A percentile compares a stretch with the other conserved stretches of the same genome.
Conservation (phyloP, 305 asterid species). For the Solanum hybrid region DNA sequence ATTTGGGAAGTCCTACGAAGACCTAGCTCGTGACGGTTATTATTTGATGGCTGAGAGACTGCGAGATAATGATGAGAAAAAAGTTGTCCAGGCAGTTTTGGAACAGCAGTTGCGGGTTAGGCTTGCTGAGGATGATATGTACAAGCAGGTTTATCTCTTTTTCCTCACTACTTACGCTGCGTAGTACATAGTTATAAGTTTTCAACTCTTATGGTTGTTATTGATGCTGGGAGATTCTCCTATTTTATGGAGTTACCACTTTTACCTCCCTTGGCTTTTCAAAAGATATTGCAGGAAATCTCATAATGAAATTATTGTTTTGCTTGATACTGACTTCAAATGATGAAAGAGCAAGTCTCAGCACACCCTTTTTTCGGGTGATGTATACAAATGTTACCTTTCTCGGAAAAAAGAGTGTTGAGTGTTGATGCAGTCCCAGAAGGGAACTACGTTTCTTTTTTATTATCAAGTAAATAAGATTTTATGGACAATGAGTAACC, state of each 20-base stretch:
- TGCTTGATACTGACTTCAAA: neutral
- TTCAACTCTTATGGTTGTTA: neutral
- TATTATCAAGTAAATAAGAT: neutral
- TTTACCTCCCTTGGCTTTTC: neutral
- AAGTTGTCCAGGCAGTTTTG: conserved; percentile 61
- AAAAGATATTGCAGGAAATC: neutral
- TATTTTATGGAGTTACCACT: neutral
- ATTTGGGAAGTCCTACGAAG: conserved; percentile 55
- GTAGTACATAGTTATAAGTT: neutral
- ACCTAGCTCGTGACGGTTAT: conserved; percentile 84
- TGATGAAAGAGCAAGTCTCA: neutral
- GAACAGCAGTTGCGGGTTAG: conserved; percentile 51
- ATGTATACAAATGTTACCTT: neutral
- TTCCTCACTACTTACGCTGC: neutral
- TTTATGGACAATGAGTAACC: neutral
- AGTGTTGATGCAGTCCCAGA: neutral
- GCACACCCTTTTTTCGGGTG: neutral
- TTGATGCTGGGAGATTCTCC: neutral
- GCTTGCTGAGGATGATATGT: conserved; percentile 44
- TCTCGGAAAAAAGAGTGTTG: neutral
- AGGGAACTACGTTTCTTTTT: neutral
- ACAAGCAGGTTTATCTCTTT: conserved; percentile 56
- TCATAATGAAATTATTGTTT: neutral
- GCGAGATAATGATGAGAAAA: conserved; percentile 71
- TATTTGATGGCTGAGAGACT: conserved; percentile 90